phyloP scores from a whole-genome alignment of 139 green algal species.

The Penium margaritaceum region DNA sequence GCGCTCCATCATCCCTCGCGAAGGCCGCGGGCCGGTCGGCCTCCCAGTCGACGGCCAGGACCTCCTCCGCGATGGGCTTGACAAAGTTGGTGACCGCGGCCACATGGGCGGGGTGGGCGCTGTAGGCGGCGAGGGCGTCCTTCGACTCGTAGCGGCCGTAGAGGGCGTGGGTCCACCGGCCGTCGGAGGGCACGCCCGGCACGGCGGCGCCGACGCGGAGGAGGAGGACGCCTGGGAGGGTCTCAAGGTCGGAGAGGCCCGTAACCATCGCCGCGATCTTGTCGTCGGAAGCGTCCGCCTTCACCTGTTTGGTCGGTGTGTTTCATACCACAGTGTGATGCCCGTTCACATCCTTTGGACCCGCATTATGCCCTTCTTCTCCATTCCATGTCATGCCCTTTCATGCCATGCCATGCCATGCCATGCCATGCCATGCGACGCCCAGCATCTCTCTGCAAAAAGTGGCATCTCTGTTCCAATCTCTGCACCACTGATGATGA shows the following conservation, averaged over 20 bases:
- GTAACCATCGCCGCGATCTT: background rate
- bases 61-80: slow-evolving; percentile 14
- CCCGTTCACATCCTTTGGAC: background rate
- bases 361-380: background rate
- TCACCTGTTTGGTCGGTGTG: slow-evolving; percentile 6
- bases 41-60: slow-evolving; percentile 25
- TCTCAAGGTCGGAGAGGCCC: background rate
- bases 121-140: slow-evolving; percentile 1
- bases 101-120: background rate
- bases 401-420: no score
- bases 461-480: background rate
- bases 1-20: background rate
- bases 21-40: background rate
- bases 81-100: background rate
- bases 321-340: background rate
- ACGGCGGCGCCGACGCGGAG: background rate
- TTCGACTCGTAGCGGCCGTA: slow-evolving; percentile 1
- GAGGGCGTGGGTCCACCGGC: slow-evolving; percentile 18
- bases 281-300: slow-evolving; percentile 11
- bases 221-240: slow-evolving; percentile 15
- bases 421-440: no score
- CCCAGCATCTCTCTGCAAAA: no score
- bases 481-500: background rate
- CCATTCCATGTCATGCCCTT: background rate
- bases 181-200: no score